Conservation (phyloP, 2,329 filamentous ascomycete genomes). For the Lecanicillium sp. region DNA sequence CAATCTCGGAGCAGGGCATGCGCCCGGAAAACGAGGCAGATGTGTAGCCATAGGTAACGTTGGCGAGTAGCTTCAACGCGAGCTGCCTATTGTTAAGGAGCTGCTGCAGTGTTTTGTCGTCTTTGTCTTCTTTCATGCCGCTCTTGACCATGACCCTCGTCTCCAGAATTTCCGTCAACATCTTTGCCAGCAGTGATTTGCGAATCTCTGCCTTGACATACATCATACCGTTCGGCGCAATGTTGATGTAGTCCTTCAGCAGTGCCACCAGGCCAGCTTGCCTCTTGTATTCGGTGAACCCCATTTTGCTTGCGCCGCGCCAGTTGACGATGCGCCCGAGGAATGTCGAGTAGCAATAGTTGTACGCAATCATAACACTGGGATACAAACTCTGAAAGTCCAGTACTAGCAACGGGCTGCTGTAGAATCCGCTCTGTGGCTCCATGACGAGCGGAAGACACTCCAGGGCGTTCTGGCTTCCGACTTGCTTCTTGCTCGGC, state of each 20-base stretch:
- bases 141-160: constrained; percentile 97
- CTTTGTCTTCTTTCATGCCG: constrained; percentile 90
- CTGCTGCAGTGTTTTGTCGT: constrained; percentile 78
- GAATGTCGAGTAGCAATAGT: constrained; percentile 97
- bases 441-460: constrained; percentile 97
- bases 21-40: constrained; percentile 94
- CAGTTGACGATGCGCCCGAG: constrained; percentile 78
- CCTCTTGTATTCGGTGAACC: constrained; percentile 80
- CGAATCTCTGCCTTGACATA: constrained; percentile 80
- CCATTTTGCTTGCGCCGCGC: constrained; percentile 93
- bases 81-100: constrained; percentile 90
- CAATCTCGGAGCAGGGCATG: constrained; percentile 97
- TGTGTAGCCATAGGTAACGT: constrained; percentile 97
- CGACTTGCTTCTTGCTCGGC: constrained; percentile 86
- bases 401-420: constrained; percentile 78
- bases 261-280: constrained; percentile 69
- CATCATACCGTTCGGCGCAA: constrained; percentile 95
- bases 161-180: constrained; percentile 92
- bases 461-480: constrained; percentile 87
- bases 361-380: constrained; percentile 98
- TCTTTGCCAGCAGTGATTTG: constrained; percentile 88
- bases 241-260: constrained; percentile 79
- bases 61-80: constrained; percentile 92
- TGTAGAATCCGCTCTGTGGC: constrained; percentile 91
- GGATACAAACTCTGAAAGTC: constrained; percentile 97